Base-by-base conservation (phyloP, 305 asterid species). In the Salvia sclarea region DNA sequence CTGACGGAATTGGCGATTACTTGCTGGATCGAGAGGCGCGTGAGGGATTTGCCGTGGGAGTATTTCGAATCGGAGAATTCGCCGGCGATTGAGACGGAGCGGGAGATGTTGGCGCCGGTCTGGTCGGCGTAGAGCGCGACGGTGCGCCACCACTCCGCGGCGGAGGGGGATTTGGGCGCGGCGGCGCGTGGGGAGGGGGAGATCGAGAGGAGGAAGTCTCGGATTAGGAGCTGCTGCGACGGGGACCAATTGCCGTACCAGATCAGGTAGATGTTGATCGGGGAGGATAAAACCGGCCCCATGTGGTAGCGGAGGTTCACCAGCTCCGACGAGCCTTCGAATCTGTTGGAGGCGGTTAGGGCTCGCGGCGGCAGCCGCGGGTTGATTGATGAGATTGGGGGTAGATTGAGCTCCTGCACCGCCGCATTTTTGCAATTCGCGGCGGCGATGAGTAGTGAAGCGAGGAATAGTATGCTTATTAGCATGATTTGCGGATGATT, bases 251-350 rank as follows among this genome's bases (percentile, higher is more conserved):
- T 71, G 1, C 97, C 97, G 66, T 91, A 91, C 97, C 97, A 91
- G 41, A 91, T 83, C 28, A 88, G 86, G 82, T 91, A 85, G 52
- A 91, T 84, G 63, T 84, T 91, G 78, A 91, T 91, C 11, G 96
- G 91, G 0, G 97, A 85, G 0, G 97, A 86, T 37, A 91, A 79
- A 1, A 91, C 95, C 0, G 97, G 97, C 10, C 97, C 97, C 97
- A 91, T 91, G 79, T 91, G 97, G 85, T 91, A 91, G 0, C 92
- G 94, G 68, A 91, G 92, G 13, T 86, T 69, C 10, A 91, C 92
- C 0, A 88, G 75, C 54, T 88, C 44, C 4, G 97, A 91, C 0
- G 97, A 91, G 35, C 97, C 97, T 65, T 91, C 97, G 74, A 61
- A 91, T 63, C 71, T 88, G 28, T 88, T 80, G 12, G 95, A 85